These are phyloP conservation scores for barrel medic (Medicago truncatula) DNA, from an alignment of 306 rosid genomes.

Conservation along the genomic window DNA sequence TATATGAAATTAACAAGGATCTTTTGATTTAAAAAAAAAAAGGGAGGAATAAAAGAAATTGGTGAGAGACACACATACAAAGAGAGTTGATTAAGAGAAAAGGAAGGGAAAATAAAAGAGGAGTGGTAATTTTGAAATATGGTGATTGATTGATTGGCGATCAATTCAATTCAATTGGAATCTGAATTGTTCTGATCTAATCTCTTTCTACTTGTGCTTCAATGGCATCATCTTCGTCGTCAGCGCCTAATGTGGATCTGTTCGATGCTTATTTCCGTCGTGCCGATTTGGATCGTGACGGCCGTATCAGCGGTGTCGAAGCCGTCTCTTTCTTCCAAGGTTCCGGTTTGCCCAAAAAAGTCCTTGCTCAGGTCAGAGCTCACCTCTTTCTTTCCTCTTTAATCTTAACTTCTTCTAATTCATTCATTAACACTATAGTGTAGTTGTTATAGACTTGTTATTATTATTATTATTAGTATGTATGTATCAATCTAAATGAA, in stretches of 20 bases:
- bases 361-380: constrained; percentile 80
- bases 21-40: too few species aligned
- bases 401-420: too few species aligned
- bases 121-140: constrained; percentile 51
- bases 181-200: constrained; percentile 23
- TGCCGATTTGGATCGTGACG: constrained; percentile 98
- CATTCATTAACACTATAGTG: background rate
- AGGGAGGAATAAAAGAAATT: too few species aligned
- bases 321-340: constrained; percentile 96
- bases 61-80: too few species aligned
- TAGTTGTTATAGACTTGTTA: too few species aligned
- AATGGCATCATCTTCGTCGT: constrained; percentile 71
- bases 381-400: background rate
- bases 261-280: constrained; percentile 93
- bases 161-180: constrained; percentile 5
- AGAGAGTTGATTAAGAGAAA: too few species aligned
- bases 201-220: background rate
- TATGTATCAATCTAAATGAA: background rate
- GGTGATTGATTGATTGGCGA: constrained; percentile 11
- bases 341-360: constrained; percentile 81
- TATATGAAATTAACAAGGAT: too few species aligned
- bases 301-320: constrained; percentile 92
- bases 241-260: constrained; percentile 84
- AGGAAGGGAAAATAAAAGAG: background rate
- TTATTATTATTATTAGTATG: too few species aligned